A percentile compares a stretch with the other conserved stretches of the same genome.
These are phyloP conservation scores for Puccinia triticina DNA, from an alignment of 1,284 basidiomycete genomes.

Conservation along the genomic window DNA sequence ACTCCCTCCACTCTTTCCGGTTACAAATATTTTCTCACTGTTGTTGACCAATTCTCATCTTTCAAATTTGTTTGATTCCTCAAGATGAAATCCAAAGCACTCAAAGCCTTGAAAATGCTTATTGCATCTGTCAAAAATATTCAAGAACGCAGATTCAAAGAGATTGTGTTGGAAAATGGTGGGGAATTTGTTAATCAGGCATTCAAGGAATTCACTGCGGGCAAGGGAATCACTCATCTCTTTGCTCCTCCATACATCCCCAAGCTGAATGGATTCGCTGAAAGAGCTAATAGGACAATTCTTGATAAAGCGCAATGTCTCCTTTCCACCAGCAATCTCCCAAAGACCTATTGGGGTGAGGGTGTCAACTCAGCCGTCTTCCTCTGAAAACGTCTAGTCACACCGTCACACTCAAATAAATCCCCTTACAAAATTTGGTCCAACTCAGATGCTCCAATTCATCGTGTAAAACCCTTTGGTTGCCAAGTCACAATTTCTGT, in stretches of 20 bases:
- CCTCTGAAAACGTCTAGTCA: slow-evolving; percentile 59
- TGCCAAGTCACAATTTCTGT: not conserved
- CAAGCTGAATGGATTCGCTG: slow-evolving; percentile 59
- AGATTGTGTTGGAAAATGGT: slow-evolving; percentile 57
- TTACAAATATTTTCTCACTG: slow-evolving; percentile 5
- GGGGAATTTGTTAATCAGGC: slow-evolving; percentile 57
- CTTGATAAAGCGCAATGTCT: no score
- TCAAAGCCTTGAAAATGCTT: not conserved
- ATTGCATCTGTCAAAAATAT: not conserved
- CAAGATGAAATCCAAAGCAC: not conserved
- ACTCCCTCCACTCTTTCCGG: not conserved
- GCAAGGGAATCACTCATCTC: slow-evolving; percentile 58
- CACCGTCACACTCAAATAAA: not conserved
- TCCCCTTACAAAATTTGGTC: not conserved
- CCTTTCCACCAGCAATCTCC: slow-evolving; percentile 56
- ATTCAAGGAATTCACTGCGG: slow-evolving; percentile 57
- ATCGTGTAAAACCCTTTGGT: not conserved
- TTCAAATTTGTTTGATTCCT: no score
- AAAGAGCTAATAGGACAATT: slow-evolving; percentile 56
- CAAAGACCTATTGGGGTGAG: slow-evolving; percentile 60
- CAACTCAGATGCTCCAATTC: not conserved
- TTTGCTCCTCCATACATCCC: slow-evolving; percentile 61
- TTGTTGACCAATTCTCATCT: slow-evolving; percentile 27
- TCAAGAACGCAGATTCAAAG: not conserved
- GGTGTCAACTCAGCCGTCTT: slow-evolving; percentile 59